These are phyloP conservation scores for Plectosphaerella cucumerina DNA, from an alignment of 2,329 filamentous ascomycete genomes.

Conservation along the genomic window DNA sequence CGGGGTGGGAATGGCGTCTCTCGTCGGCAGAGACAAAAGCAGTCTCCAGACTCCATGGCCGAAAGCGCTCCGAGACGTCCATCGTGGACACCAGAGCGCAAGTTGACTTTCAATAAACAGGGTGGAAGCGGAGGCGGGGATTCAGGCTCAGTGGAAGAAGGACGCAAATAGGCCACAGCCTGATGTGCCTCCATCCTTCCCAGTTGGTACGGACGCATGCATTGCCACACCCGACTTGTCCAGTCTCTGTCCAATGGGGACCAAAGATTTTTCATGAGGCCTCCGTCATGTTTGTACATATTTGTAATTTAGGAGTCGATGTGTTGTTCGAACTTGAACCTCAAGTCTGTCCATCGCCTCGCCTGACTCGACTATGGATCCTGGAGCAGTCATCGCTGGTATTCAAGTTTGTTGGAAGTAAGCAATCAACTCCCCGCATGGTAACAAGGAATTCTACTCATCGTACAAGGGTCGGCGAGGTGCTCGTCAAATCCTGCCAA, in stretches of 20 bases:
- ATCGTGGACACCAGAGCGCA: neutral
- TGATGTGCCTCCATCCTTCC: no score
- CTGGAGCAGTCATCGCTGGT: neutral
- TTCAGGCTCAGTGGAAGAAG: no score
- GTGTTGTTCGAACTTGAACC: no score
- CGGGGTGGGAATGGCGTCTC: neutral
- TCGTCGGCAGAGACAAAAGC: constrained; percentile 11
- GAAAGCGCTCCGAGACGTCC: neutral
- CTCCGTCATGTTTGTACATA: no score
- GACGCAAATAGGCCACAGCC: neutral
- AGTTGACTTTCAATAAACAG: no score
- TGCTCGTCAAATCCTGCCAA: constrained; percentile 4
- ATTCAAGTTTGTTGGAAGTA: neutral
- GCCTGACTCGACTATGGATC: neutral
- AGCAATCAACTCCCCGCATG: neutral
- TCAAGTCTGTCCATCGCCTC: no score
- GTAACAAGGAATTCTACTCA: neutral
- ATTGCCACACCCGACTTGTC: no score
- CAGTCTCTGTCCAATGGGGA: no score
- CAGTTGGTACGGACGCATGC: no score
- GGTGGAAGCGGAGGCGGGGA: no score
- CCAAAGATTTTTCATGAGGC: no score
- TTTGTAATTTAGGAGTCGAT: no score
- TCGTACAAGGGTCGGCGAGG: neutral
- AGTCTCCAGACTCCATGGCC: constrained; percentile 6